Percentiles rank a stretch among this genome's conserved stretches.
Conservation (phyloP, 495 filamentous ascomycete genomes). For the Thermothielavioides terrestris region DNA sequence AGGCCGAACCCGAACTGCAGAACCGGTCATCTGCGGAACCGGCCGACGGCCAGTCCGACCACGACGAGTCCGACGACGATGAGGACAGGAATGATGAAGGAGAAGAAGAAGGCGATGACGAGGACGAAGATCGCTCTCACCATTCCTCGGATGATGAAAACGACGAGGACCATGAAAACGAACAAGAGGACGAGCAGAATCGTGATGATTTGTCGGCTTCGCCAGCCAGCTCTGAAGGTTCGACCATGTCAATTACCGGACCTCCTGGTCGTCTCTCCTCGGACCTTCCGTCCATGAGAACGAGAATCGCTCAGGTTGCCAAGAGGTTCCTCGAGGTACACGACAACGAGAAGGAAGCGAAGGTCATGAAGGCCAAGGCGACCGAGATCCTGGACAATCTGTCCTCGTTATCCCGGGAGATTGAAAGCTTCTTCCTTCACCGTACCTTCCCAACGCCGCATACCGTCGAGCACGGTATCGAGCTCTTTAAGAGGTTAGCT, state of each 20-base stretch:
- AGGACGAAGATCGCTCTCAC: conserved; percentile 23
- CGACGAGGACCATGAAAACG: conserved; percentile 28
- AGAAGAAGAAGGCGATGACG: conserved; percentile 20
- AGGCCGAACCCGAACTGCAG: conserved; percentile 14
- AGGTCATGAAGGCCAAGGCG: conserved; percentile 68
- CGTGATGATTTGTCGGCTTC: conserved; percentile 61
- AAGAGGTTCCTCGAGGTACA: conserved; percentile 75
- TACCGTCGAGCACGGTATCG: conserved; percentile 43
- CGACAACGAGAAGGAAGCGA: conserved; percentile 63
- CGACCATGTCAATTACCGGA: conserved; percentile 49
- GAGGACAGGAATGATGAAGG: conserved; percentile 26
- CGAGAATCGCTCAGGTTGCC: conserved; percentile 65
- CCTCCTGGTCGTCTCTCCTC: conserved; percentile 36
- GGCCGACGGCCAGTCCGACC: conserved; percentile 7
- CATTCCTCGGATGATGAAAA: conserved; percentile 36
- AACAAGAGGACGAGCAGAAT: conserved; percentile 49
- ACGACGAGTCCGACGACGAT: conserved; percentile 23
- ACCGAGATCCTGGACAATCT: conserved; percentile 63
- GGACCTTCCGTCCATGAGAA: conserved; percentile 55
- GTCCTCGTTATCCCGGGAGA: conserved; percentile 58
- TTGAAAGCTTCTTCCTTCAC: conserved; percentile 58
- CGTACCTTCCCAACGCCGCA: conserved; percentile 30
- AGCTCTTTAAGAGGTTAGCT: conserved; percentile 68
- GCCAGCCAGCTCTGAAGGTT: conserved; percentile 52
- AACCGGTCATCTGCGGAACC: neutral